Evolutionary conservation across 2,329 filamentous ascomycete genomes (phyloP), one percentile per base, ranked within the genome.

Genomic region (Trichoderma sp.): DNA sequence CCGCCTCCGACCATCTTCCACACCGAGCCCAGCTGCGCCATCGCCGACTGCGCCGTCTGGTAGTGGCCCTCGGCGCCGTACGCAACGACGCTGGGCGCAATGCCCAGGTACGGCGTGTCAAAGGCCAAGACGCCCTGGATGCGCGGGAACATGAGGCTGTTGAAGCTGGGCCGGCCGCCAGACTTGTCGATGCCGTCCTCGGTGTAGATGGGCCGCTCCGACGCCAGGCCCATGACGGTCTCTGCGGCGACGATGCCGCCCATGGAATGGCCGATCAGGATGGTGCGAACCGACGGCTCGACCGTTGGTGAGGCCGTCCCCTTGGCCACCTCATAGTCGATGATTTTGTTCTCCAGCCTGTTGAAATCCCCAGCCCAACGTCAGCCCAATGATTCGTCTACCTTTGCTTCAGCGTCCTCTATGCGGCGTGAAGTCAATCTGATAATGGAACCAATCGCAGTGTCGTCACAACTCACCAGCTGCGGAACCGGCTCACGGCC

Each of bases 221-320:
- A 84, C 1, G 85, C 82, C 63, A 98, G 86, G 51, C 90, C 86
- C 73, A 97, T 87, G 71, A 95, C 84, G 16, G 93, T 91, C 77
- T 98, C 96, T 39, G 94, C 95, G 13, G 93, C 95, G 58, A 98
- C 94, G 75, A 98, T 97, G 74, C 96, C 96, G 74, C 92, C 92
- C 92, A 91, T 97, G 10, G 91, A 94, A 79, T 97, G 94, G 28
- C 94, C 94, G 68, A 96, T 83, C 18, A 97, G 86, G 58, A 97
- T 86, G 32, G 91, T 91, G 75, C 89, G 90, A 24, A 97, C 93
- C 0, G 91, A 93, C 5, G 94, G 93, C 70, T 96, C 93, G 71
- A 97, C 86, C 0, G 92, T 97, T 0, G 94, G 94, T 5, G 91
- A 94, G 1, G 92, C 87, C 0, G 93, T 95, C 56, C 86, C 85